Evolutionary conservation across 768 basidiomycete species (phyloP).

Genomic region (Neoboletus magnificus): DNA sequence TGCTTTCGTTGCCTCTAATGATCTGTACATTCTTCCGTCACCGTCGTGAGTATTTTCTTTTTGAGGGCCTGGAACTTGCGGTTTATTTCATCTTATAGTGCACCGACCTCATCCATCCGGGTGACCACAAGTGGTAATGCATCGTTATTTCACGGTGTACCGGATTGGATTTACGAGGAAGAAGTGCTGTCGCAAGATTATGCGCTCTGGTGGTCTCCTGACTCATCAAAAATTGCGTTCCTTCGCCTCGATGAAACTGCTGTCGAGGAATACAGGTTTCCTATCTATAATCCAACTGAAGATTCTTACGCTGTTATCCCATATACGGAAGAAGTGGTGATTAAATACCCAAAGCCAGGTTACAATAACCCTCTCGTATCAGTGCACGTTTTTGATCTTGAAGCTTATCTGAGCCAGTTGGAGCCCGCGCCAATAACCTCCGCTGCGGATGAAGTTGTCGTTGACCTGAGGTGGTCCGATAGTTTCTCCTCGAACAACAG

Average conservation of each 20-base stretch:
- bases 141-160: slow-evolving; percentile 89
- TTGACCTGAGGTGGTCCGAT: slow-evolving; percentile 65
- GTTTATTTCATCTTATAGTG: slow-evolving; percentile 23
- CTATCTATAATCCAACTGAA: slow-evolving; percentile 85
- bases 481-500: slow-evolving; percentile 58
- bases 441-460: slow-evolving; percentile 41
- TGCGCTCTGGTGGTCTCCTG: slow-evolving; percentile 90
- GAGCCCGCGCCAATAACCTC: slow-evolving; percentile 25
- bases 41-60: slow-evolving; percentile 53
- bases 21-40: slow-evolving; percentile 79
- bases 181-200: slow-evolving; percentile 73
- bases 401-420: slow-evolving; percentile 42
- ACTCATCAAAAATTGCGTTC: slow-evolving; percentile 62
- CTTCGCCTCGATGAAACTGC: slow-evolving; percentile 83
- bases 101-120: slow-evolving; percentile 52
- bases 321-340: slow-evolving; percentile 61
- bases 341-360: slow-evolving; percentile 88
- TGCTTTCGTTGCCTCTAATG: slow-evolving; percentile 83
- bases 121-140: slow-evolving; percentile 80
- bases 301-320: slow-evolving; percentile 70
- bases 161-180: slow-evolving; percentile 98
- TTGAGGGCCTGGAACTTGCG: background rate
- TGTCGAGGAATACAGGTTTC: slow-evolving; percentile 84
- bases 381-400: slow-evolving; percentile 79
- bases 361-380: slow-evolving; percentile 85